These are phyloP conservation scores for Actinidia chinensis DNA, from an alignment of 179 eudicot species.

Conservation along the genomic window DNA sequence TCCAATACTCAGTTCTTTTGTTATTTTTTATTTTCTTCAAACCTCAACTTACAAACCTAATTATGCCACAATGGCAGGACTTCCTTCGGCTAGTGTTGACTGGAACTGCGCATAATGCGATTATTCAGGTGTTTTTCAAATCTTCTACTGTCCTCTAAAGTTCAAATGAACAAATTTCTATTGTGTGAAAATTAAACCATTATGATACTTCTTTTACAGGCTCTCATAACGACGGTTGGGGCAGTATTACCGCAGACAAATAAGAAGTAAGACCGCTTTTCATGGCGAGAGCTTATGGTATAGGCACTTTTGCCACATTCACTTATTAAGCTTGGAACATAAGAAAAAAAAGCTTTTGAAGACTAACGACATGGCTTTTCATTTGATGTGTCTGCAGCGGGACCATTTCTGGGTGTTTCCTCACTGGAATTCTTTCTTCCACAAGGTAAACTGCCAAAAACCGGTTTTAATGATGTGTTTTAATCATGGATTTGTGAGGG, in stretches of 20 bases:
- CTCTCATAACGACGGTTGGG: slow-evolving; percentile 61
- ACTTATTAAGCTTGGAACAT: too few species aligned
- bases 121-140: slow-evolving; percentile 49
- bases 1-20: too few species aligned
- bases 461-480: background rate
- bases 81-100: slow-evolving; percentile 47
- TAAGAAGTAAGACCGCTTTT: slow-evolving; percentile 75
- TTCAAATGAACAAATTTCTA: background rate
- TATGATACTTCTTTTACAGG: slow-evolving; percentile 15
- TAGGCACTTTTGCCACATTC: too few species aligned
- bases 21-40: too few species aligned
- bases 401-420: slow-evolving; percentile 67
- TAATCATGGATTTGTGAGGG: background rate
- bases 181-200: too few species aligned
- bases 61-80: slow-evolving; percentile 39
- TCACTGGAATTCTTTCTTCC: slow-evolving; percentile 55
- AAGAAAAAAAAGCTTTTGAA: background rate
- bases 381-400: slow-evolving; percentile 58
- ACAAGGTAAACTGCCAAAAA: slow-evolving; percentile 46
- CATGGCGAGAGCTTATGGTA: slow-evolving; percentile 30
- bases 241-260: slow-evolving; percentile 68
- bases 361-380: background rate
- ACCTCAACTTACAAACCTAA: background rate
- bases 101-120: slow-evolving; percentile 60
- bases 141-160: background rate